Evolutionary conservation across 345 rosid species (phyloP), one percentile per base, ranked within the genome.

Genomic region (Clausena lansium): DNA sequence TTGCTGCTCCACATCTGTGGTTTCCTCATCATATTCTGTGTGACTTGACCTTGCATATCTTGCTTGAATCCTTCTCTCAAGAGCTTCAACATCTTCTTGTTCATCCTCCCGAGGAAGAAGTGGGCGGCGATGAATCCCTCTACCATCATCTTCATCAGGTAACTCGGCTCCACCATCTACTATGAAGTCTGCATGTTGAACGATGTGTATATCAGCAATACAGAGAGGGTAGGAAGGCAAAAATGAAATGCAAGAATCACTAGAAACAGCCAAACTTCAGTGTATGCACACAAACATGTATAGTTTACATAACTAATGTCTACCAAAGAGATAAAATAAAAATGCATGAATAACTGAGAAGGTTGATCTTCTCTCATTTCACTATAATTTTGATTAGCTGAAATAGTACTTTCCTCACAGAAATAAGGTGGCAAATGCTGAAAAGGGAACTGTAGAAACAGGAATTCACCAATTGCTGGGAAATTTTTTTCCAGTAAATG

Each of bases 1-100:
- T 83, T 94, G 99, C 79, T 94, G 99, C 78, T 94, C 99, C 35
- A 96, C 99, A 32, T 92, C 97, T 59, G 97, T 92, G n/a, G 98
- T 89, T 86, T 96, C 99, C 76, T 96, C 98, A 78, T 96, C 98
- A 82, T 93, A 92, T 63, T 96, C 99, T 33, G 87, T 74, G 70
- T 90, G 92, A 55, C 86, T 88, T 79, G 92, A 79, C 80, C 87
- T 83, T 54, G 92, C 89, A 85, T 89, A 92, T 85, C 99, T 89
- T 38, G 82, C 94, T 72, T 87, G 91, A 80, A 96, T 91, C 27
- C 91, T 89, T 82, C 92, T 88, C 88, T 91, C 98, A 65, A 96
- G 92, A 71, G 86, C 97, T 78, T 94, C 98, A 67, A 92, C 86
- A 85, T 96, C 98, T 84, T 91, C 98, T 77, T 89, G 89, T 17